These are phyloP conservation scores for Phytophthora pseudosyringae DNA, from an alignment of 352 stramenopile species.

Conservation along the genomic window DNA sequence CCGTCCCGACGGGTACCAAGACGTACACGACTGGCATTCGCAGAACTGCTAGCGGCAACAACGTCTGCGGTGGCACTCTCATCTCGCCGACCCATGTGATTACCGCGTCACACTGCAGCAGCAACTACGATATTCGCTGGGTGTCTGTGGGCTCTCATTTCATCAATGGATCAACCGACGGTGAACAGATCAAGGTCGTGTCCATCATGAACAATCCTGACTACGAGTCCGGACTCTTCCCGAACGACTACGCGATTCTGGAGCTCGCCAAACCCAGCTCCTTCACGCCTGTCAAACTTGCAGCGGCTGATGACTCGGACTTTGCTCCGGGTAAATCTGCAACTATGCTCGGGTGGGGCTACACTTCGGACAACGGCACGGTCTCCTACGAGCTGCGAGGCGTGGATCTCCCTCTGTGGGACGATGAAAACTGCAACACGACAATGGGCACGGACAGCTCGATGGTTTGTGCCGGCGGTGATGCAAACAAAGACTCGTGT, in stretches of 20 bases:
- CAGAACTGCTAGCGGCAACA: constrained; percentile 6
- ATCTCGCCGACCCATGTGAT: constrained; percentile 24
- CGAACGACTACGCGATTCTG: constrained; percentile 44
- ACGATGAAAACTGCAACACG: constrained; percentile 39
- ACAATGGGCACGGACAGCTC: constrained; percentile 20
- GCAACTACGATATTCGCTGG: constrained; percentile 25
- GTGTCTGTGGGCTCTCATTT: constrained; percentile 35
- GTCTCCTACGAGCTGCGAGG: constrained; percentile 40
- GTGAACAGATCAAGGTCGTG: constrained; percentile 38
- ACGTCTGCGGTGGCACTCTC: constrained; percentile 24
- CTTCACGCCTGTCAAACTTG: constrained; percentile 39
- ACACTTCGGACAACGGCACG: constrained; percentile 27
- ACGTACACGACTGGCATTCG: constrained; percentile 30
- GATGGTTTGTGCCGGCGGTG: constrained; percentile 61
- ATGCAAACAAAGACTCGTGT: constrained; percentile 46
- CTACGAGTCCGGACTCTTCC: constrained; percentile 15
- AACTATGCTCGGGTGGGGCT: constrained; percentile 42
- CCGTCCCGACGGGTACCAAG: constrained; percentile 23
- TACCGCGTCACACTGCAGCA: constrained; percentile 25
- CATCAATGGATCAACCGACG: constrained; percentile 18
- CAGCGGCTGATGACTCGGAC: constrained; percentile 23
- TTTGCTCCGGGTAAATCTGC: constrained; percentile 30
- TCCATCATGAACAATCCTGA: constrained; percentile 30
- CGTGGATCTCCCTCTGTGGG: constrained; percentile 42
- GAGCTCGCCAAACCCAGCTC: constrained; percentile 41